Base-by-base conservation (phyloP, 257 asterid species). In the Lycium ferocissimum region DNA sequence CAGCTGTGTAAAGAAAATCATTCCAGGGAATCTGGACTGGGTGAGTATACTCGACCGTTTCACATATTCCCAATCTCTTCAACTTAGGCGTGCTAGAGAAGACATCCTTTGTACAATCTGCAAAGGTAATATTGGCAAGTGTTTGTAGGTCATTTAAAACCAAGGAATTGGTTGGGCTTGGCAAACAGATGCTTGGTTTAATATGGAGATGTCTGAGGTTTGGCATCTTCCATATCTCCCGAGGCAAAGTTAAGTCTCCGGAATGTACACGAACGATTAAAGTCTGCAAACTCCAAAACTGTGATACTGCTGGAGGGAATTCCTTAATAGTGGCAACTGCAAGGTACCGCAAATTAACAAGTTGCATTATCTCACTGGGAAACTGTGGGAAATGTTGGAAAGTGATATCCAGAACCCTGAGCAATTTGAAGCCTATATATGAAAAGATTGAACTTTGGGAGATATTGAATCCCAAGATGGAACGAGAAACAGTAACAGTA, bases 1-100 rank as follows among this genome's bases (percentile, higher is more conserved):
- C 79, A 43, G 57, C 9, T 22, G 80, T 72, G 80, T 9, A 72
- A 43, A n/a, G 80, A 72, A 72, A 72, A n/a, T 72, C 80, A 18
- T 57, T 72, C 80, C 80, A 72, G 18, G 2, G 80, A 72, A 72
- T 72, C 35, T 18, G 80, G 9, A 43, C 57, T n/a, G 80, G 80
- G 26, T 43, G n/a, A n/a, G 80, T 72, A 72, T 72, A 72, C 37
- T 40, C 82, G 26, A 45, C 79, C 40, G 86, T 65, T 70, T 81
- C 84, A 54, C n/a, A 86, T 37, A 91, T 57, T 37, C 88, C 92
- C 70, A 91, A 78, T 84, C 85, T 88, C 63, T 72, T 87, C 5
- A 90, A 82, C 67, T 85, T 83, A 9, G 86, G 88, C 75, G 83
- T 61, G 3, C 78, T 61, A 9, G 54, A 40, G 13, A 82, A 80